Base-by-base conservation (phyloP, 129 eudicot genomes). In the Tagetes patula region DNA sequence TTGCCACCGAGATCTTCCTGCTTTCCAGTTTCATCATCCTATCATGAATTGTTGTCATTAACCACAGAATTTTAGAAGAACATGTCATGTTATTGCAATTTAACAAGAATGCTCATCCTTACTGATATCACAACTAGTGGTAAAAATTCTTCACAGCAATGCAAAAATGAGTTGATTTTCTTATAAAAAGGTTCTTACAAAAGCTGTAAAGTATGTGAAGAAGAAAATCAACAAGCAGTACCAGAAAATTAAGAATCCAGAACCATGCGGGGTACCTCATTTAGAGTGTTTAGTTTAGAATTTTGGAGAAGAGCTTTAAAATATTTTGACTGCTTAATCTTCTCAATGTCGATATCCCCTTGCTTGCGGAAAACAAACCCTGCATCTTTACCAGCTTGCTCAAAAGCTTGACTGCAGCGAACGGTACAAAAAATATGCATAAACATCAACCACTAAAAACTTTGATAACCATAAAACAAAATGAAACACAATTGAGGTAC, bases 381-480 rank as follows among this genome's bases (percentile, higher is more conserved):
- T 60, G 82, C 87, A 80, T 78, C 89, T 76, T 48, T 86, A 72
- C 94, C 97, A 59, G 99, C 99, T 79, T 84, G 97, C 52, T 85
- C 96, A 79, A 95, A 90, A 53, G 97, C 96, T 83, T 84, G 94
- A 73, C 99, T 95, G 84, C 76, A 74, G 74, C 43, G 56, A 78
- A 74, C 49, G 71, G 39, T 74, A 42, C 79, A 64, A 36, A 74
- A 27, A 64, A 60, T 11, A 71, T 54, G 42, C 49, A 78, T 64
- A 71, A 64, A 33, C 49, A 48, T 62, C 46, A 77, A 71, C 45
- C 33, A n/a, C 58, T 69, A 77, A 69, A 59, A 58, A 2, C 45
- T 37, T 70, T 4, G 10, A 60, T 37, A 49, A 33, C 72, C 36
- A 20, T 50, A 70, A 32, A 70, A 60, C 38, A 4, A 50, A 61